Conservation (phyloP, 2,329 filamentous ascomycete species). For the Penicillium palitans region DNA sequence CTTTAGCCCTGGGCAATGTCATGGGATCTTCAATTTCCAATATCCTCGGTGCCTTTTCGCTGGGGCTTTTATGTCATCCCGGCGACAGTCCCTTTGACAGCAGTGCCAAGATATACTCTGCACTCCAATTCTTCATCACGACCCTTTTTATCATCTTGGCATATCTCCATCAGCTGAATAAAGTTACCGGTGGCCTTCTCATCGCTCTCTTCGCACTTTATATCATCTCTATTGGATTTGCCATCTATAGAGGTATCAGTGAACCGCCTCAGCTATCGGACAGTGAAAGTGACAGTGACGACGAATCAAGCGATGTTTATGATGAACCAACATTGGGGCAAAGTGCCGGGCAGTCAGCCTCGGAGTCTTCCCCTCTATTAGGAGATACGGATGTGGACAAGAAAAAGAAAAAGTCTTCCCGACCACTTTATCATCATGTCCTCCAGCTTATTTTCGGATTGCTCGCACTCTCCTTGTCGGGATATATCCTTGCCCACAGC, state of each 20-base stretch:
- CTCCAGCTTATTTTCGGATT: slow-evolving; percentile 48
- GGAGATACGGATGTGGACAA: background rate
- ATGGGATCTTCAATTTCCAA: slow-evolving; percentile 58
- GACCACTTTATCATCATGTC: slow-evolving; percentile 41
- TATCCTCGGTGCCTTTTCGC: slow-evolving; percentile 56
- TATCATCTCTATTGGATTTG: slow-evolving; percentile 46
- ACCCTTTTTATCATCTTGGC: slow-evolving; percentile 40
- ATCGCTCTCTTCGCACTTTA: slow-evolving; percentile 49
- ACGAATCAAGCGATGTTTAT: slow-evolving; percentile 19
- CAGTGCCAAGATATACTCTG: slow-evolving; percentile 52
- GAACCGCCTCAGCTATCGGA: slow-evolving; percentile 47
- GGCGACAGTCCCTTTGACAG: slow-evolving; percentile 44
- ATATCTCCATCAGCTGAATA: slow-evolving; percentile 38
- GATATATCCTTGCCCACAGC: slow-evolving; percentile 52
- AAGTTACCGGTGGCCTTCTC: slow-evolving; percentile 41
- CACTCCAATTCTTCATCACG: slow-evolving; percentile 46
- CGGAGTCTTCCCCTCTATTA: slow-evolving; percentile 24
- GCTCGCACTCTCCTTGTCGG: slow-evolving; percentile 47
- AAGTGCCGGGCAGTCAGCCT: background rate
- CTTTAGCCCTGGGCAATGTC: slow-evolving; percentile 56
- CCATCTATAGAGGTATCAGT: slow-evolving; percentile 48
- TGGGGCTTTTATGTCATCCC: slow-evolving; percentile 51
- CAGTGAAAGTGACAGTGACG: slow-evolving; percentile 47
- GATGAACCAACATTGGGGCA: slow-evolving; percentile 1
- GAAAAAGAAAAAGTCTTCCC: slow-evolving; percentile 6